Base-by-base conservation (phyloP, 228 moss, liverwort and hornwort genomes). In the Sphagnum magellanicum region DNA sequence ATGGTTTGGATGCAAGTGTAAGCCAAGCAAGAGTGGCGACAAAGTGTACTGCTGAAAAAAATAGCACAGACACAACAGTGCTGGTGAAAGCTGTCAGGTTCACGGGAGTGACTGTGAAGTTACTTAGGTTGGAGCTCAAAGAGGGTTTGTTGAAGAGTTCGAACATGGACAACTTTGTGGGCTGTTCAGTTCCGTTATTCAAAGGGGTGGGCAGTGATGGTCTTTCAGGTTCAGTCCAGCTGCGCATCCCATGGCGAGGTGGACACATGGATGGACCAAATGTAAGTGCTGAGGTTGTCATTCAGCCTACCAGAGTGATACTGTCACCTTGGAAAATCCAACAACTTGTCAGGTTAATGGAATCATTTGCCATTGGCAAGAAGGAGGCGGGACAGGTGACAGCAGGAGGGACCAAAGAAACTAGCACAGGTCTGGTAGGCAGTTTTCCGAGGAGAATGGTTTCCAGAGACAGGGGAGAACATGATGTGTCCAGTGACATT, bases 201-300 rank as follows among this genome's bases (percentile, higher is more conserved):
- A 71, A 76, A 71, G 97, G 93, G 68, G 79, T 88, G 71, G 79
- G 72, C 57, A 89, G 85, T 60, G 97, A 78, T 74, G 87, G 93
- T 1, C 80, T 98, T 70, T 46, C 69, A 63, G 93, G 91, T 72
- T 87, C 88, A 48, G 82, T 93, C 61, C 93, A 93, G 72, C 81
- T 98, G 32, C 91, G 88, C 73, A 93, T 98, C 72, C 97, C 93
- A 11, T 83, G 93, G 77, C 88, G 87, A 79, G 93, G 89, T 68
- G 93, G 97, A 63, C 83, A 79, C 17, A 67, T 90, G 70, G 89
- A 98, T 71, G 90, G 93, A 67, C 91, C 93, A 6, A 98, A 91
- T 80, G 87, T 98, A 14, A 91, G 87, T 72, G 93, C 91, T 7
- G 97, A 93, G 74, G 73, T 91, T 74, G 63, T 79, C 48, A 71